Evolutionary conservation across 1,284 basidiomycete genomes (phyloP), one percentile per base, ranked within the genome.

Genomic region (Malassezia restricta): DNA sequence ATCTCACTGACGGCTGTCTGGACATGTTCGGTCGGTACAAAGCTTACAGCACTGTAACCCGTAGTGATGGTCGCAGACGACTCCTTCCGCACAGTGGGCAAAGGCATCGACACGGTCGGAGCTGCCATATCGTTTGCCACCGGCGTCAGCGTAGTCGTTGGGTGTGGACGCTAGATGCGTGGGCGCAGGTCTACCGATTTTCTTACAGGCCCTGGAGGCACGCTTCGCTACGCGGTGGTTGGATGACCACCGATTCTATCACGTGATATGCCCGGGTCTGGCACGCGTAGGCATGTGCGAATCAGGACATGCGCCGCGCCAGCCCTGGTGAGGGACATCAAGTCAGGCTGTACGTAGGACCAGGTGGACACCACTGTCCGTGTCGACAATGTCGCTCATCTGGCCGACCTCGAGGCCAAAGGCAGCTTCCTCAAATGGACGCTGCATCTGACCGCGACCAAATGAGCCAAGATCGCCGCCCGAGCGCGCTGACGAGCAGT

Each of bases 361-460:
- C 61, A 96, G 74, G 75, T 99, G 94, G 11, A 94, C 86, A n/a
- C 94, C 94, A 62, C 87, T 91, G 66, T 96, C 92, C 37, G 91
- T 86, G 66, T 83, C 82, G 71, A 96, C 80, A 47, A 96, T 77
- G 44, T 82, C 84, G 75, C 87, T 90, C 63, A 96, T 82, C 75
- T 87, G 76, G 12, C 85, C 87, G n/a, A 86, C 80, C 50, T 83
- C 73, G 56, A 96, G 79, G 1, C 76, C 81, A 75, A 83, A 95
- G 8, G 90, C 81, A 4, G 86, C 86, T 24, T 94, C 87, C 77
- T 96, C 91, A 71, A 99, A 99, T 20, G 88, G 83, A 75, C 88
- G 90, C 76, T 99, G 94, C 94, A 99, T 99, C 78, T 87, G 84
- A 3, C 86, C 87, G 12, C 76, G 80, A 2, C 79, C 80, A 71